phyloP scores from a whole-genome alignment of 768 basidiomycete genomes.

The Gymnopilus junonius region DNA sequence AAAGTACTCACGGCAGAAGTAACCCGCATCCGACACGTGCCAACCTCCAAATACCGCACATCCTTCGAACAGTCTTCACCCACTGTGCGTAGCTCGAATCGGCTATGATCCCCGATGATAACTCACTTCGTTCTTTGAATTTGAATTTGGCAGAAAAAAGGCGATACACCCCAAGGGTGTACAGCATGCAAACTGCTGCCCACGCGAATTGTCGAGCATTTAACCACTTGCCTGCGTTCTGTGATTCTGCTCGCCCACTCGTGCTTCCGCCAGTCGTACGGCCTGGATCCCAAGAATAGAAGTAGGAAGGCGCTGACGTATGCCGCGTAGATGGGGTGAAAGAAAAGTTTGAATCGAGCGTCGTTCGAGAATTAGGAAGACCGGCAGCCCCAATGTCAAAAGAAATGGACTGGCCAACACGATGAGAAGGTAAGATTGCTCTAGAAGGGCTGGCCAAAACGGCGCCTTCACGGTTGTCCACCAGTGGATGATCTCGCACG shows the following conservation, averaged over 20 bases:
- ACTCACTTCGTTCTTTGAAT: neutral
- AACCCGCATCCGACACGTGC: constrained; percentile 13
- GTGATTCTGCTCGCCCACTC: neutral
- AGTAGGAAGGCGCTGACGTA: neutral
- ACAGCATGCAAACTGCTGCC: constrained; percentile 1
- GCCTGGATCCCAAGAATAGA: neutral
- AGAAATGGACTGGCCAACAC: neutral
- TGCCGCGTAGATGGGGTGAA: neutral
- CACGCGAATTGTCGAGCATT: neutral
- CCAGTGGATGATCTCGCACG: neutral
- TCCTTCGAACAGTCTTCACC: constrained; percentile 5
- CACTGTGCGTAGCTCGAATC: constrained; percentile 5
- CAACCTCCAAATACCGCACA: constrained; percentile 9
- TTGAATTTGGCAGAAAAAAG: neutral
- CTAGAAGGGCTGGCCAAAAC: neutral
- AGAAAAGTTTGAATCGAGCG: neutral
- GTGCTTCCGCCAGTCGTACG: neutral
- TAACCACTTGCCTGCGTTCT: neutral
- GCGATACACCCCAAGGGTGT: constrained; percentile 7
- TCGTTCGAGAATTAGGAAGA: neutral
- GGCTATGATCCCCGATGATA: neutral
- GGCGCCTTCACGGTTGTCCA: neutral
- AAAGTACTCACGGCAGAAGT: constrained; percentile 9
- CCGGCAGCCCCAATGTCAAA: neutral
- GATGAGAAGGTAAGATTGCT: neutral